Conservation (phyloP, 2,329 filamentous ascomycete species). For the Cryphonectria nitschkei region DNA sequence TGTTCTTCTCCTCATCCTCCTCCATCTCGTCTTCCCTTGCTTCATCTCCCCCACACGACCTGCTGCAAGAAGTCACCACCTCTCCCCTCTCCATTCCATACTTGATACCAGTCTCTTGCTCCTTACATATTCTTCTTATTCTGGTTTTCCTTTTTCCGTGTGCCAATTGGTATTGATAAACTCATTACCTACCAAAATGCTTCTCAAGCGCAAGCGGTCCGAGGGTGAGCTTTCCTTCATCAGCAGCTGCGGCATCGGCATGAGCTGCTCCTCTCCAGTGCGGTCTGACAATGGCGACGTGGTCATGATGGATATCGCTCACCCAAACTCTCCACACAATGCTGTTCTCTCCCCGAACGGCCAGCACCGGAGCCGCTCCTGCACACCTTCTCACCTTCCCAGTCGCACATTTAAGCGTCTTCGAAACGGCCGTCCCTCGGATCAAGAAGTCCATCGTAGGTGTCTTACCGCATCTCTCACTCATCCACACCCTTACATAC, state of each 20-base stretch:
- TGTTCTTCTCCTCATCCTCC: background rate
- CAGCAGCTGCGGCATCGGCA: conserved; percentile 46
- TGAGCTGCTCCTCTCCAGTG: conserved; percentile 48
- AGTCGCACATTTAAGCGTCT: conserved; percentile 65
- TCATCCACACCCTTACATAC: background rate
- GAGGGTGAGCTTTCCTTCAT: conserved; percentile 56
- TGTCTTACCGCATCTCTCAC: conserved; percentile 27
- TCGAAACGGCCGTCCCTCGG: conserved; percentile 61
- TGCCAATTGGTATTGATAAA: background rate
- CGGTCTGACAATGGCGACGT: conserved; percentile 38
- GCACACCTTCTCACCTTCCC: conserved; percentile 49
- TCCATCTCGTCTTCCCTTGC: background rate
- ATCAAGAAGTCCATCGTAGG: conserved; percentile 59
- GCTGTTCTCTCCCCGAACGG: conserved; percentile 33
- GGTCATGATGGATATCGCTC: conserved; percentile 38
- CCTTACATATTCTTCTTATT: background rate
- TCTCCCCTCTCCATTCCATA: background rate
- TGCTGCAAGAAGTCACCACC: background rate
- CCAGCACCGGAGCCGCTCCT: conserved; percentile 33
- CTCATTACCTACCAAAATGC: conserved; percentile 43
- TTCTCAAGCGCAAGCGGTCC: conserved; percentile 67
- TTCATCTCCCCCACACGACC: background rate
- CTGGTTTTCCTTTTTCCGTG: background rate
- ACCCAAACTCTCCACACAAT: conserved; percentile 34
- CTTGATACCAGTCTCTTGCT: background rate